phyloP scores from a whole-genome alignment of 257 asterid genomes.

The Solanum sejunctum region DNA sequence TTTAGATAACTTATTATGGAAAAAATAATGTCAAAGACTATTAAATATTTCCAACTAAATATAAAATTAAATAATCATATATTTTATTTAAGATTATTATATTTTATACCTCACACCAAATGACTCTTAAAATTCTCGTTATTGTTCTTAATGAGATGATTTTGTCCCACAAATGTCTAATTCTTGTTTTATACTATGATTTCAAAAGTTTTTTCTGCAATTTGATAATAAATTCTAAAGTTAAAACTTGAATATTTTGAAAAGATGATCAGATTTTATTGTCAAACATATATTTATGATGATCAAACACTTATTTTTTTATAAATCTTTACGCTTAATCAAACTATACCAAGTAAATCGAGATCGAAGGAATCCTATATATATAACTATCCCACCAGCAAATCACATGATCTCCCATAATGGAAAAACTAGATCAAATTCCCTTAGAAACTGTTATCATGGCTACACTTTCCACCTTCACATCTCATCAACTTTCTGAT shows the following conservation, averaged over 20 bases:
- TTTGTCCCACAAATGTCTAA: neutral
- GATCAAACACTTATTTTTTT: neutral
- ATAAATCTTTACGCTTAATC: neutral
- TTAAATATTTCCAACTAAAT: too few relatives aligned
- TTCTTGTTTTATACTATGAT: neutral
- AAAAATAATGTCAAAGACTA: too few relatives aligned
- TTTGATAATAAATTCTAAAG: neutral
- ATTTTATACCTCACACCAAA: too few relatives aligned
- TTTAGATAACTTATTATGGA: too few relatives aligned
- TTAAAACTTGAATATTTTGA: neutral
- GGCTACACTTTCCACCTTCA: slow-evolving; percentile 52
- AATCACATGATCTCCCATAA: slow-evolving; percentile 25
- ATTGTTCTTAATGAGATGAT: neutral
- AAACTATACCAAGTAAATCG: neutral
- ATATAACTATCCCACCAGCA: neutral
- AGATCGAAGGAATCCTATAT: neutral
- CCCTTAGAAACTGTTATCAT: slow-evolving; percentile 37
- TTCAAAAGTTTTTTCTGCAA: neutral
- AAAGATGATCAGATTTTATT: neutral
- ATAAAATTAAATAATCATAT: too few relatives aligned
- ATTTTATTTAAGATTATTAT: too few relatives aligned
- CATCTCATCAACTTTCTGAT: slow-evolving; percentile 42
- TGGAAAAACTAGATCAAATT: slow-evolving; percentile 22
- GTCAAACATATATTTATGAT: neutral
- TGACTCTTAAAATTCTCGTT: neutral